Evolutionary conservation across 164 flowering plant species (phyloP).

Genomic region (Berberis vulgaris): DNA sequence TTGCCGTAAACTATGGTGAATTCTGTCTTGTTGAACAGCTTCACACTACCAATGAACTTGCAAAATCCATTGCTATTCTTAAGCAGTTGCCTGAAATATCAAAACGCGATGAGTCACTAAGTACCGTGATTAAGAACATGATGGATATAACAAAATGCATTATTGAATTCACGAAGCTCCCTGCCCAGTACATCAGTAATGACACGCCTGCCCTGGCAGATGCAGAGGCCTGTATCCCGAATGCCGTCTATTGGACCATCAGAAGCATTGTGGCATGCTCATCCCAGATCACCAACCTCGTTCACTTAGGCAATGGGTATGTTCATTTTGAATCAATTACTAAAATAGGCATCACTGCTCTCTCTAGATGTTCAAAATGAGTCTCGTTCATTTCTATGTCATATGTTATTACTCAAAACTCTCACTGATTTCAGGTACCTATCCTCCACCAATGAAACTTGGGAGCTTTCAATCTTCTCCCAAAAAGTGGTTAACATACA

Average conservation of each 20-base stretch:
- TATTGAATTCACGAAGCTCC: slow-evolving; percentile 40
- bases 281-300: slow-evolving; percentile 29
- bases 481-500: slow-evolving; percentile 52
- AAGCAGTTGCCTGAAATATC: slow-evolving; percentile 47
- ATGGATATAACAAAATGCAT: slow-evolving; percentile 39
- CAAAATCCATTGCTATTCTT: slow-evolving; percentile 36
- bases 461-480: slow-evolving; percentile 76
- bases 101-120: slow-evolving; percentile 26
- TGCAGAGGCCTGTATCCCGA: slow-evolving; percentile 34
- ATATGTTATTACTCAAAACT: background rate
- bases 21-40: slow-evolving; percentile 42
- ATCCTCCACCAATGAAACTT: slow-evolving; percentile 51
- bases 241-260: slow-evolving; percentile 50
- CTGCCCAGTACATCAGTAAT: slow-evolving; percentile 23
- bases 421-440: slow-evolving; percentile 21
- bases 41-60: slow-evolving; percentile 29
- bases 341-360: background rate
- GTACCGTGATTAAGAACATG: slow-evolving; percentile 26
- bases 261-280: slow-evolving; percentile 16
- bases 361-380: background rate
- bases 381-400: background rate
- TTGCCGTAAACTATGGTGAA: slow-evolving; percentile 40
- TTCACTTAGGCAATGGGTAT: slow-evolving; percentile 22
- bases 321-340: background rate
- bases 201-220: slow-evolving; percentile 27